Base-by-base conservation (phyloP, 1,284 basidiomycete genomes). In the Apiotrichum veenhuisii region DNA sequence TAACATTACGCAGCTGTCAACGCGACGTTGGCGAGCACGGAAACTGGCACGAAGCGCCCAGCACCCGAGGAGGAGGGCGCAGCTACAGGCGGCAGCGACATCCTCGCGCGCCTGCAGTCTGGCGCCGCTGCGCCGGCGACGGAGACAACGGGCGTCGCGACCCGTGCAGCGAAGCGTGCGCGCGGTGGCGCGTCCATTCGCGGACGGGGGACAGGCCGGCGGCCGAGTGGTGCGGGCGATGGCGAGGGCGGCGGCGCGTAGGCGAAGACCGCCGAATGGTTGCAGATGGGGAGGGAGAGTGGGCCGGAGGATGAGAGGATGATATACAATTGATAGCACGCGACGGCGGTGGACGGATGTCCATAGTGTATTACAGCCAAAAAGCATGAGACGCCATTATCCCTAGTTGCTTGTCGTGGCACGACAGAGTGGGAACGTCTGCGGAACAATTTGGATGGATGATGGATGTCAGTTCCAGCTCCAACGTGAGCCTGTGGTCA, bases 1-100 rank as follows among this genome's bases (percentile, higher is more conserved):
- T 17, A 23, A 33, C 20, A 20, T 20, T 49, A 57, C 43, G 53
- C 42, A 73, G 73, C 66, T 41, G 73, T 75, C 47, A 75, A 75
- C 51, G 72, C 73, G 7, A 69, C 70, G 0, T 60, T 75, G 0
- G 59, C 44, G 1, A 26, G 42, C 4, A 36, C 52, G 12, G 45
- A 22, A 17, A 36, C 27, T 14, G 18, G 37, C 42, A 48, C 38
- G 17, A 61, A 61, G 46, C 56, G 59, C 22, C 59, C 59, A 10
- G 59, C 59, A 11, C 59, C 59, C 9, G 57, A 59, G 11, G 59
- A 61, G 18, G 49, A 18, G 5, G 49, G 43, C 20, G 40, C 37
- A n/a, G 38, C 40, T 11, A 34, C 34, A 12, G 54, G 36, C 7
- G 58, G 50, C 1, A 53, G 22, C n/a, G 59, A 55, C 37, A 61